Evolutionary conservation across 306 rosid genomes (phyloP), one percentile per base, ranked within the genome.

Genomic region (Cucumis hystrix): DNA sequence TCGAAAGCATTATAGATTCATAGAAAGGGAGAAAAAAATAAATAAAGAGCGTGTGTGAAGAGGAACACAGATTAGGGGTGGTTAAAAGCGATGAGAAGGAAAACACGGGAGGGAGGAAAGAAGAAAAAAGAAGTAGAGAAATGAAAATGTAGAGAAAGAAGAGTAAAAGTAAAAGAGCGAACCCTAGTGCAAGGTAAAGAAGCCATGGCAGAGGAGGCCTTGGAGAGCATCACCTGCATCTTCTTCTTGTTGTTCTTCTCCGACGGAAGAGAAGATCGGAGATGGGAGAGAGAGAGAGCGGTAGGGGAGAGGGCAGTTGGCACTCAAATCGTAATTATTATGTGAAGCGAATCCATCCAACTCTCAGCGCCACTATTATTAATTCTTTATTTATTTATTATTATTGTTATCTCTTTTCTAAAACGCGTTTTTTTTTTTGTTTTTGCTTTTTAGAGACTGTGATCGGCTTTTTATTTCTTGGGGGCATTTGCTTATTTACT

Each of bases 191-290:
- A 84, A 77, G 94, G 83, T 15, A 89, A 21, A 76, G 92, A 66
- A 70, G 93, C 85, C 91, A 90, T 86, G 62, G 98, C 88, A 58
- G 84, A 85, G 17, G 96, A 85, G 35, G 88, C 86, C 78, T 65
- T 93, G 15, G 84, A 84, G 79, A 91, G 81, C 91, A 91, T 85
- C 91, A 87, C 88, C 84, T 84, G 89, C 88, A 85, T 83, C 81
- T 54, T 69, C 37, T 33, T 33, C 5, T 33, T 3, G 4, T 33
- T 33, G 4, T 33, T 33, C 74, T 23, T 45, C 78, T 35, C 58
- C 41, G 7, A 0, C 35, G 0, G 21, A 35, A 15, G 43, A n/a
- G 59, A n/a, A 56, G 61, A 70, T 47, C 61, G 20, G 60, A 72
- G 76, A 70, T 70, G 41, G 76, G 40, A 35, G 41, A 7, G 60